phyloP scores from a whole-genome alignment of 2,329 filamentous ascomycete genomes.

The Parafenestella ontariensis region DNA sequence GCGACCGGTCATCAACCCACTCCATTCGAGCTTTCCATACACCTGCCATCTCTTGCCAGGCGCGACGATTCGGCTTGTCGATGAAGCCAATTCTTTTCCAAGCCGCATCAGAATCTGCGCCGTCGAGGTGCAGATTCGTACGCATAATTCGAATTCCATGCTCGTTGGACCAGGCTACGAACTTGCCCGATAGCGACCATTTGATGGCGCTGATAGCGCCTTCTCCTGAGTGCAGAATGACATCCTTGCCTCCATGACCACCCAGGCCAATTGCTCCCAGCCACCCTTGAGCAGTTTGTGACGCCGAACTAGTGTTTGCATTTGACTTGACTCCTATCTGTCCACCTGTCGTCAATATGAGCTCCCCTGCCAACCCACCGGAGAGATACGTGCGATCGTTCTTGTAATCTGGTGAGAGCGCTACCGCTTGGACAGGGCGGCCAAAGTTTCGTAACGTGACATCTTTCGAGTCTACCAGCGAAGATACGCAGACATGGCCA shows the following conservation, averaged over 20 bases:
- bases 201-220: slow-evolving; percentile 90
- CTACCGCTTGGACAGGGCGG: slow-evolving; percentile 88
- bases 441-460: slow-evolving; percentile 93
- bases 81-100: slow-evolving; percentile 97
- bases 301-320: slow-evolving; percentile 86
- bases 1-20: slow-evolving; percentile 85
- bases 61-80: slow-evolving; percentile 82
- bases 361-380: slow-evolving; percentile 83
- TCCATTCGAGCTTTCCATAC: slow-evolving; percentile 93
- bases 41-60: slow-evolving; percentile 95
- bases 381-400: slow-evolving; percentile 88
- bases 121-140: slow-evolving; percentile 81
- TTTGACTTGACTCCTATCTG: slow-evolving; percentile 79
- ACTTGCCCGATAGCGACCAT: slow-evolving; percentile 92
- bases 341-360: slow-evolving; percentile 85
- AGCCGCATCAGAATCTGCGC: slow-evolving; percentile 76
- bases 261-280: slow-evolving; percentile 86
- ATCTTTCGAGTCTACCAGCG: slow-evolving; percentile 85
- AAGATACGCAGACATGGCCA: slow-evolving; percentile 92
- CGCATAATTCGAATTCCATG: slow-evolving; percentile 98
- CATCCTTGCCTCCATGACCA: slow-evolving; percentile 80
- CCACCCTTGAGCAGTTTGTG: slow-evolving; percentile 87
- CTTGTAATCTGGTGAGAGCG: slow-evolving; percentile 94
- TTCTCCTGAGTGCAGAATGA: slow-evolving; percentile 87
- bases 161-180: slow-evolving; percentile 94